phyloP scores from a whole-genome alignment of 768 basidiomycete species.

The Hemileccinum impolitum region DNA sequence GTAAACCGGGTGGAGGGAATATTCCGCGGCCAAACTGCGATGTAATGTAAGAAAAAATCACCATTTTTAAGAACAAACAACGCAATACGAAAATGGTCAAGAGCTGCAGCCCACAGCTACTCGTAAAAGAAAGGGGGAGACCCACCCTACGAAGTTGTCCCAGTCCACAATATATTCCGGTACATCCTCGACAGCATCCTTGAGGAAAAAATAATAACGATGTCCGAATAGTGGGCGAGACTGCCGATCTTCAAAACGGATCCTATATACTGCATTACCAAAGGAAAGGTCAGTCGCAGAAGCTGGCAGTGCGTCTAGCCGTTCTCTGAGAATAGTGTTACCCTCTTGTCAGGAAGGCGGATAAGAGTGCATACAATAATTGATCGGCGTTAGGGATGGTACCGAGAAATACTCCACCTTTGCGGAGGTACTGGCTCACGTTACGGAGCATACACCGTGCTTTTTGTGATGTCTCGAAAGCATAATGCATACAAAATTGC shows the following conservation, averaged over 20 bases:
- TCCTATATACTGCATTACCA: slow-evolving; percentile 87
- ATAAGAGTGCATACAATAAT: slow-evolving; percentile 60
- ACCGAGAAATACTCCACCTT: slow-evolving; percentile 93
- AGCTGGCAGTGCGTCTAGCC: slow-evolving; percentile 65
- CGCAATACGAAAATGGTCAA: not conserved
- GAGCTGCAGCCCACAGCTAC: no score
- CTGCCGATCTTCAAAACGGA: slow-evolving; percentile 76
- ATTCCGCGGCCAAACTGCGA: slow-evolving; percentile 77
- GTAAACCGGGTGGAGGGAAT: slow-evolving; percentile 70
- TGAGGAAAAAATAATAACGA: slow-evolving; percentile 89
- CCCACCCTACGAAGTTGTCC: slow-evolving; percentile 85
- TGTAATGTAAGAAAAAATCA: slow-evolving; percentile 14
- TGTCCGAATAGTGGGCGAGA: slow-evolving; percentile 75
- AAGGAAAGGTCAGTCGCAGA: slow-evolving; percentile 72
- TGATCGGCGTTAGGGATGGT: slow-evolving; percentile 90
- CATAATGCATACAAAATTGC: slow-evolving; percentile 99
- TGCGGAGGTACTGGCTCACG: slow-evolving; percentile 72
- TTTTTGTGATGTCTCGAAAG: slow-evolving; percentile 88
- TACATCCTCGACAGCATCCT: slow-evolving; percentile 95
- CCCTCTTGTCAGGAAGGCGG: slow-evolving; percentile 5
- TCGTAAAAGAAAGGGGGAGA: slow-evolving; percentile 13
- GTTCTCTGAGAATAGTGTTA: slow-evolving; percentile 46
- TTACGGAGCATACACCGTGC: slow-evolving; percentile 91
- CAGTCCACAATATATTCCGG: slow-evolving; percentile 97
- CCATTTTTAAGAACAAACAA: not conserved